Evolutionary conservation across 257 asterid genomes (phyloP).

Genomic region (Parsonsia alboflavescens): DNA sequence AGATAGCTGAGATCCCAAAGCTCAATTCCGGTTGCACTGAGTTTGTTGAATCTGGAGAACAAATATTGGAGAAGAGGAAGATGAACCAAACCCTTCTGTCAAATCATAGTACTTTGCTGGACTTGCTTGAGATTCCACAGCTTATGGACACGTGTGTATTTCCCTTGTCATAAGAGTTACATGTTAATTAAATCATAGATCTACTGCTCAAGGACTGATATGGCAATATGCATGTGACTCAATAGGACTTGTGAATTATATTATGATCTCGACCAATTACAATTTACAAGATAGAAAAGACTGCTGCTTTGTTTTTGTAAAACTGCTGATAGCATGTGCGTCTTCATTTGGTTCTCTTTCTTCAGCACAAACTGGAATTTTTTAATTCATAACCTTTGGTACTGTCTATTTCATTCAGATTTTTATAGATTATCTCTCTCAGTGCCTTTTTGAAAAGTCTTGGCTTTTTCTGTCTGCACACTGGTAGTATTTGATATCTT

Average conservation of each 20-base stretch:
- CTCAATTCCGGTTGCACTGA: slow-evolving; percentile 87
- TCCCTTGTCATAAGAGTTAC: slow-evolving; percentile 17
- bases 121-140: slow-evolving; percentile 98
- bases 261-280: not conserved
- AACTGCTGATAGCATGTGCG: slow-evolving; percentile 1
- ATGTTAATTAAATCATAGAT: slow-evolving; percentile 5
- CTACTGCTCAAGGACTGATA: slow-evolving; percentile 10
- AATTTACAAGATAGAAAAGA: not conserved
- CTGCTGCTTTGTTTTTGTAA: not conserved
- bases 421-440: not conserved
- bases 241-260: not conserved
- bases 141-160: slow-evolving; percentile 93
- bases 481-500: not conserved
- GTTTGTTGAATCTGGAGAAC: slow-evolving; percentile 80
- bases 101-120: slow-evolving; percentile 92
- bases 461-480: not conserved
- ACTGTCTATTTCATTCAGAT: slow-evolving; percentile 1
- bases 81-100: slow-evolving; percentile 82
- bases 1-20: slow-evolving; percentile 91
- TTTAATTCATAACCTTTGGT: not conserved
- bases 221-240: slow-evolving; percentile 4
- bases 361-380: not conserved
- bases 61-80: slow-evolving; percentile 91
- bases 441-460: not conserved
- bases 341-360: not conserved